Evolutionary conservation across 495 filamentous ascomycete species (phyloP), one percentile per base, ranked within the genome.

Genomic region (Podospora didyma): DNA sequence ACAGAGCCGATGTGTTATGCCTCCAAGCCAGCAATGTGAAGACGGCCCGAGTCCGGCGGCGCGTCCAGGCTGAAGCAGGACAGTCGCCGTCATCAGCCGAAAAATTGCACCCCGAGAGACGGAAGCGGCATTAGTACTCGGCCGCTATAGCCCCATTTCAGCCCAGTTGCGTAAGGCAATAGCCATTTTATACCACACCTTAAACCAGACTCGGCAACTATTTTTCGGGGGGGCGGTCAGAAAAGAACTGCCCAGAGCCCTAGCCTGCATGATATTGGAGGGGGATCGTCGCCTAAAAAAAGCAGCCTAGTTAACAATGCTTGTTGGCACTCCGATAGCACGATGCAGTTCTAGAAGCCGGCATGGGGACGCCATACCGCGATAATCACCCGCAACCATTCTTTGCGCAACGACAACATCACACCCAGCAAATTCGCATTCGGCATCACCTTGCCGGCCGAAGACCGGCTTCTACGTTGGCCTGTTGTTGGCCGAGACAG

Each of bases 81-180:
- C 26, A 31, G 26, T 31, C 26, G 4, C 26, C 3, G 9, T 21
- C 46, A 57, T 57, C 54, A 57, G 54, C 46, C 54, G 48, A 57
- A 51, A 19, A 26, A 17, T n/a, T 37, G n/a, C 7, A 22, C n/a
- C 31, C 7, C 23, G 16, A 14, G 34, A 31, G 23, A 44, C 54
- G 22, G 16, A 45, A 57, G 19, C 50, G 54, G 54, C 37, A 50
- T 51, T 57, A 57, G 44, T 47, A 44, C 22, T 23, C 34, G 47
- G 34, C 21, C 20, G 19, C 39, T 51, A 57, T 57, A 51, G n/a
- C 7, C 26, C 42, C n/a, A n/a, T 4, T 31, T 3, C 26, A 31
- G 26, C 26, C 26, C 26, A 31, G 26, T 31, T 31, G 9, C 26
- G 9, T 4, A 31, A 31, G 26, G 26, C 26, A 3, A 31, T 31